Conservation (phyloP, 371 early-diverging fungal species). For the Catenaria anguillulae region DNA sequence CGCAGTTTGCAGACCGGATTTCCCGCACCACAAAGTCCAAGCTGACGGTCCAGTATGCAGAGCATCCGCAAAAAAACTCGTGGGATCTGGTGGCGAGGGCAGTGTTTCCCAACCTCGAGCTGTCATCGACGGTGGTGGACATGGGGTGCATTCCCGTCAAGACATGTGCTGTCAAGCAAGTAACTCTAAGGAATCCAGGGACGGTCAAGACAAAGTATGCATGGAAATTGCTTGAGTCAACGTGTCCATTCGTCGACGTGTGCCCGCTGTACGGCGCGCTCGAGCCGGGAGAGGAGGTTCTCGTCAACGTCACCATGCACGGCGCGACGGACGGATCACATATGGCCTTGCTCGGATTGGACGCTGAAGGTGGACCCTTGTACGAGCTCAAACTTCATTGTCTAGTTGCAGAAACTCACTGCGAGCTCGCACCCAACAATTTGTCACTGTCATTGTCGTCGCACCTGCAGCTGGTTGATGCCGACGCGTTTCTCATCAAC, state of each 20-base stretch:
- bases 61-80: slow-evolving; percentile 33
- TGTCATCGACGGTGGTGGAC: slow-evolving; percentile 14
- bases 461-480: slow-evolving; percentile 29
- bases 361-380: slow-evolving; percentile 34
- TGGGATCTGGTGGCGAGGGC: slow-evolving; percentile 28
- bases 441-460: slow-evolving; percentile 24
- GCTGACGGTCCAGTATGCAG: slow-evolving; percentile 25
- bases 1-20: slow-evolving; percentile 21
- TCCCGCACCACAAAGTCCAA: slow-evolving; percentile 25
- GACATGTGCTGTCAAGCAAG: not conserved
- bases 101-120: slow-evolving; percentile 30
- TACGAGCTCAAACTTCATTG: slow-evolving; percentile 28
- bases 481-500: slow-evolving; percentile 31
- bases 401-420: slow-evolving; percentile 25
- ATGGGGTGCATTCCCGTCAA: slow-evolving; percentile 25
- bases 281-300: slow-evolving; percentile 21
- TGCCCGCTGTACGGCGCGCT: slow-evolving; percentile 24
- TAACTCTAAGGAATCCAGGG: not conserved
- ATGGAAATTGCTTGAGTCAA: not conserved
- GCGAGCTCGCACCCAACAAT: slow-evolving; percentile 15
- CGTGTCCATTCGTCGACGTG: slow-evolving; percentile 28
- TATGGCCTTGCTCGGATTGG: slow-evolving; percentile 20
- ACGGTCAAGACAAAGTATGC: not conserved
- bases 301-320: slow-evolving; percentile 25
- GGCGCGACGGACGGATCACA: slow-evolving; percentile 19